Conservation (phyloP, 2,329 filamentous ascomycete species). For the Microascus cirrosus region DNA sequence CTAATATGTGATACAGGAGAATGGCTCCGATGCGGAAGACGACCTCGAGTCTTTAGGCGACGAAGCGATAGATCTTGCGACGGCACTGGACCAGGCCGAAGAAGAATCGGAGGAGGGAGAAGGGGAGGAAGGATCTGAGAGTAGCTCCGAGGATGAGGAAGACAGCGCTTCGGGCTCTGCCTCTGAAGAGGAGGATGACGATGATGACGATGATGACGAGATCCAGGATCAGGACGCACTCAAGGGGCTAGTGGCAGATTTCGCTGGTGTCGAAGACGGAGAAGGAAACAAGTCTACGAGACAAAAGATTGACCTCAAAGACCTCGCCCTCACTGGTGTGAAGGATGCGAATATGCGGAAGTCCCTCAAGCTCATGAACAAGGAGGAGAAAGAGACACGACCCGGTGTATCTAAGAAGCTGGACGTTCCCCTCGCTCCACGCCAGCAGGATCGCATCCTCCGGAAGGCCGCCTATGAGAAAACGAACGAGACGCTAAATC, state of each 20-base stretch:
- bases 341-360: slow-evolving; percentile 68
- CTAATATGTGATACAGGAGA: slow-evolving; percentile 22
- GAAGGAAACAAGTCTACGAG: slow-evolving; percentile 25
- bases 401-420: slow-evolving; percentile 52
- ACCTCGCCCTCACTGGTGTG: slow-evolving; percentile 60
- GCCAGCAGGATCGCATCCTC: slow-evolving; percentile 77
- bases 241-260: slow-evolving; percentile 49
- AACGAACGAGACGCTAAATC: slow-evolving; percentile 79
- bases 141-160: slow-evolving; percentile 32
- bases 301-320: slow-evolving; percentile 59
- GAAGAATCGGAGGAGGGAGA: slow-evolving; percentile 36
- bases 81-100: slow-evolving; percentile 43
- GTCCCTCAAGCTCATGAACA: slow-evolving; percentile 63
- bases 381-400: slow-evolving; percentile 41
- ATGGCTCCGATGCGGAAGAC: slow-evolving; percentile 43
- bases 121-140: slow-evolving; percentile 24
- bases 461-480: slow-evolving; percentile 77
- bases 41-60: slow-evolving; percentile 48
- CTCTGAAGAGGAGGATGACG: slow-evolving; percentile 29
- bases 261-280: slow-evolving; percentile 52
- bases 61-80: slow-evolving; percentile 48
- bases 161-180: slow-evolving; percentile 24
- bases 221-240: slow-evolving; percentile 47
- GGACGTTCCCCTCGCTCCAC: slow-evolving; percentile 69
- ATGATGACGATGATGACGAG: slow-evolving; percentile 30